Evolutionary conservation across 768 basidiomycete species (phyloP).

Genomic region (Xerocomus brunneocitrinus): DNA sequence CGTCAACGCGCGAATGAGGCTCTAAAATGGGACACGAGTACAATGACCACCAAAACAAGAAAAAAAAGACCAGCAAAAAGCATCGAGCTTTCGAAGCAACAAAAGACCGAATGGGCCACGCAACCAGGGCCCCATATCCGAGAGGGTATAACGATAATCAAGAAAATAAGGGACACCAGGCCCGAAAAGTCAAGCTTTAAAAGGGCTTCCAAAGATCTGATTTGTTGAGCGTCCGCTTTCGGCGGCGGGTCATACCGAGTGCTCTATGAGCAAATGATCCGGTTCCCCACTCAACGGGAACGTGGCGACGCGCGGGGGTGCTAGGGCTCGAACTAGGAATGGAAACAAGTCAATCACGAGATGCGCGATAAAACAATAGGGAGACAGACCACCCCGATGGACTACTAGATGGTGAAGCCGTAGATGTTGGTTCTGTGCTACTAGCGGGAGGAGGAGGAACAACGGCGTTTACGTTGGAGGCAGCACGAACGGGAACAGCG

Average conservation of each 20-base stretch:
- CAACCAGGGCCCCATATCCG: neutral
- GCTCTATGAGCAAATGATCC: conserved; percentile 3
- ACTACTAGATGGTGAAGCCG: no score
- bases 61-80: neutral
- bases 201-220: conserved; percentile 14
- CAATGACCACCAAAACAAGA: neutral
- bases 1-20: conserved; percentile 8
- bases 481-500: conserved; percentile 17
- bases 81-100: neutral
- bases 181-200: neutral
- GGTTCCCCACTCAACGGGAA: neutral
- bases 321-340: neutral
- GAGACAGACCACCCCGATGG: no score
- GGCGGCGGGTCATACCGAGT: conserved; percentile 7
- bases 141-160: neutral
- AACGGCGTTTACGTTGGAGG: no score
- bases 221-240: conserved; percentile 2
- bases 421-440: no score
- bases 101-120: neutral
- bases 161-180: neutral
- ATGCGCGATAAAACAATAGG: no score
- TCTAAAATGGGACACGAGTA: neutral
- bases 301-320: conserved; percentile 8
- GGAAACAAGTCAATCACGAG: neutral
- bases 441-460: no score